Conservation (phyloP, 176 grass and related monocot genomes). For the Hordeum vulgare region DNA sequence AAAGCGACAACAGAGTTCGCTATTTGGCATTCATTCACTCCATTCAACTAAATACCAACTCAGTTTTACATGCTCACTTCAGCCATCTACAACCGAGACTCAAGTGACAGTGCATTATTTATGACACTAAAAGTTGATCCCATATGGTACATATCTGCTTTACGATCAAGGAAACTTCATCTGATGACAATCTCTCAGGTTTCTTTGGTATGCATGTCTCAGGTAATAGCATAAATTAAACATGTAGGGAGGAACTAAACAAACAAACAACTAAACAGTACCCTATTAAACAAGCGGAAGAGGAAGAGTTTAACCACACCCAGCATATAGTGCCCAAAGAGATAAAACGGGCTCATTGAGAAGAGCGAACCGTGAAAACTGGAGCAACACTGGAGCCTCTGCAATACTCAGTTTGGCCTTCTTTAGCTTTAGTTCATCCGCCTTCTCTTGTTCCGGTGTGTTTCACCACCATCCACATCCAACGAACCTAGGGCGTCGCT, state of each 20-base stretch:
- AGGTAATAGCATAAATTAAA: conserved; percentile 18
- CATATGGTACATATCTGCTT: conserved; percentile 28
- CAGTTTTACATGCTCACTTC: not conserved
- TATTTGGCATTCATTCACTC: conserved; percentile 5
- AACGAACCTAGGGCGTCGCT: conserved; percentile 48
- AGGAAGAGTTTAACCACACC: conserved; percentile 16
- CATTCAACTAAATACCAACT: not conserved
- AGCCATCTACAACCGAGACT: conserved; percentile 8
- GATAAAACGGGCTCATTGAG: conserved; percentile 22
- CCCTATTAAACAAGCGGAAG: conserved; percentile 27
- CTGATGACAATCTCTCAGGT: conserved; percentile 4
- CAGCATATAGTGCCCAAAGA: conserved; percentile 23
- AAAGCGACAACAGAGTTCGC: not conserved
- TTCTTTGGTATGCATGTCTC: conserved; percentile 36
- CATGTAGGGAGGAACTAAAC: conserved; percentile 21
- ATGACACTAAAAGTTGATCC: conserved; percentile 1
- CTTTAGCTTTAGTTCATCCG: conserved; percentile 66
- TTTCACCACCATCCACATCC: conserved; percentile 77
- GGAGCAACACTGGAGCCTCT: conserved; percentile 1
- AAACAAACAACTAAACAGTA: conserved; percentile 18
- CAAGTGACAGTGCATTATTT: not conserved
- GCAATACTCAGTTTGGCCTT: conserved; percentile 38
- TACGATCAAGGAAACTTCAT: conserved; percentile 28
- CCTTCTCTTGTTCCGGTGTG: conserved; percentile 71
- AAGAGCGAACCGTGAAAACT: not conserved